Evolutionary conservation across 2,329 filamentous ascomycete species (phyloP), one percentile per base, ranked within the genome.

Genomic region (Fusarium temperatum): DNA sequence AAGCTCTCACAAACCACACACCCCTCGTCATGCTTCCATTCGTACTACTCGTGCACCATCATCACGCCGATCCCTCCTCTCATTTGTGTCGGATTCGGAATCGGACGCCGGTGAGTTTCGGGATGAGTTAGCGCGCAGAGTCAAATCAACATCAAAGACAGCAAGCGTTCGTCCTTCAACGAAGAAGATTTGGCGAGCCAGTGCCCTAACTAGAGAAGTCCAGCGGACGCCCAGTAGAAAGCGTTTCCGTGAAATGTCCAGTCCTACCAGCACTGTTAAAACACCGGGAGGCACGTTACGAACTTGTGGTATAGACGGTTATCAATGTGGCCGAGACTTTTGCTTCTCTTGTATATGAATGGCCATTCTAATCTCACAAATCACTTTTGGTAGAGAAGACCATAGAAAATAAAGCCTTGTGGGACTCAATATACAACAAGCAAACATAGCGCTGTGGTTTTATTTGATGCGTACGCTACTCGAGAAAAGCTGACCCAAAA

Each of bases 241-340:
- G n/a, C 74, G 63, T 11, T 24, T 64, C 7, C 51, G 56, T 9
- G 73, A 78, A 8, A 63, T 72, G 12, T 53, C 71, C 17, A 81
- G 77, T 30, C 75, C 75, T 18, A 62, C 69, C 24, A 73, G 61
- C 26, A 45, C 63, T 38, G 75, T 84, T 9, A 82, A 82, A 72
- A 89, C 87, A 15, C 87, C 88, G 0, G 84, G 87, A 5, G 88
- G 88, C 3, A 85, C 85, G 20, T 73, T 84, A 73, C 82, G 87
- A 58, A 82, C 82, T 20, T 91, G 90, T 66, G 89, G 89, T 8
- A 81, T 87, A 71, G 84, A 86, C 72, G 89, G 87, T 18, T 91
- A 87, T 77, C 82, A 81, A 22, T 91, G 89, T 69, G 85, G 85
- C 8, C 83, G 87, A 61, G 86, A 89, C 68, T 91, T 91, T 80